Evolutionary conservation across 495 filamentous ascomycete genomes (phyloP), one percentile per base, ranked within the genome.

Genomic region (Hypoxylon fuscum): DNA sequence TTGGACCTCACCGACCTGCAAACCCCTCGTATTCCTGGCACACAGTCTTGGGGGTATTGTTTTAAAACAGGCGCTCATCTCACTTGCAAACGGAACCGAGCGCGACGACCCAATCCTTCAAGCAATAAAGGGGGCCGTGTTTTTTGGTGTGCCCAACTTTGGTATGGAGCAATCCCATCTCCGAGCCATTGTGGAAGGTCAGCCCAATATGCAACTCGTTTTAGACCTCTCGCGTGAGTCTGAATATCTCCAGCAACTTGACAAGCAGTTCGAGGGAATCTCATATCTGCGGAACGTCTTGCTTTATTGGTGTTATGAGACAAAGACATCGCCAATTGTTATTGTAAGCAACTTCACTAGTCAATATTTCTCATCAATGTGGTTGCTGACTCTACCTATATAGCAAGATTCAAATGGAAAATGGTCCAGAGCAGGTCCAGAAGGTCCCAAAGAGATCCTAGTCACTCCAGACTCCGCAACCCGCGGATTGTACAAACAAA

Each of bases 41-140:
- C 75, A 77, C 35, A 76, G 75, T 42, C 34, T 76, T 18, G 74
- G 75, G 3, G 75, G 75, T 0, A 59, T 77, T 7, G 50, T 77
- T 0, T 49, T 74, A 18, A 75, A 76, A 44, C 48, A 74, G 25
- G 61, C 65, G 4, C 25, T 74, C 20, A 27, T 64, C 35, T 67
- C 25, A 31, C 49, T 62, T 15, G 59, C 59, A 18, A 50, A 22
- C 23, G 51, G 50, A n/a, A 35, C 40, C 43, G 44, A 59, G 2
- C 55, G 37, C 0, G 52, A 50, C 37, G 20, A 14, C 9, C 59
- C 32, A 23, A 61, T 69, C 27, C 52, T 57, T 7, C 25, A 49
- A 17, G 27, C 38, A 1, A 42, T 68, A 12, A 59, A 42, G 46
- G 73, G 73, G 8, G 71, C 59, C 17, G 48, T 75, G 11, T 68